Percentiles rank a stretch among this genome's conserved stretches.
phyloP scores from a whole-genome alignment of 768 basidiomycete genomes.

The Tylopilus balloui region DNA sequence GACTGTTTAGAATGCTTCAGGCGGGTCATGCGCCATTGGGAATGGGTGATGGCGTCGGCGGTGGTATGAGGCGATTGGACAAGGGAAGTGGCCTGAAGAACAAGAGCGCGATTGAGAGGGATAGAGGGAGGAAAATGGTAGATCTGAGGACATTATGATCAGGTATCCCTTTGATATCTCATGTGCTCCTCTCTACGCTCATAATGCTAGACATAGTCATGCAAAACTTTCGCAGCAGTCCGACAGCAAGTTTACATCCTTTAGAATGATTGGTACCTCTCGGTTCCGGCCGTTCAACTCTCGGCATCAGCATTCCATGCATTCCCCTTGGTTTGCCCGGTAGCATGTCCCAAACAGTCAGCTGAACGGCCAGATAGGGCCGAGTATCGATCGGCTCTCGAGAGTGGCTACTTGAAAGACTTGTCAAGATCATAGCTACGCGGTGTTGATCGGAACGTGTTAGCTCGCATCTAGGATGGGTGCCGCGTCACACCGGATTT shows the following conservation, averaged over 20 bases:
- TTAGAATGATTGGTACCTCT: neutral
- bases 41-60: slow-evolving; percentile 82
- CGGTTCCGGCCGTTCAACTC: too few relatives aligned
- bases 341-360: neutral
- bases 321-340: neutral
- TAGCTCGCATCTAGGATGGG: too few relatives aligned
- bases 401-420: too few relatives aligned
- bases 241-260: neutral
- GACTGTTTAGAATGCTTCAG: slow-evolving; percentile 76
- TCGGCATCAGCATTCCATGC: too few relatives aligned
- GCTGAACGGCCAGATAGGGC: too few relatives aligned
- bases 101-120: slow-evolving; percentile 71
- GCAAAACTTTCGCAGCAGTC: too few relatives aligned
- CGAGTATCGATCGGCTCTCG: too few relatives aligned
- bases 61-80: slow-evolving; percentile 61
- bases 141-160: slow-evolving; percentile 51
- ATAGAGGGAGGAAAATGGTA: slow-evolving; percentile 74
- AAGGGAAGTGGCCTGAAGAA: slow-evolving; percentile 72
- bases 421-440: too few relatives aligned
- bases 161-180: neutral
- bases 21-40: slow-evolving; percentile 74
- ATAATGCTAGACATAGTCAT: neutral
- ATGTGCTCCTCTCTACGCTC: neutral
- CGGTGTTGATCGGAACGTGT: too few relatives aligned
- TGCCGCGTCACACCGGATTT: too few relatives aligned